Percentiles rank a stretch among this genome's conserved stretches.
Evolutionary conservation across 139 green algal genomes (phyloP).

Genomic region (Chlamydomonas schloesseri): DNA sequence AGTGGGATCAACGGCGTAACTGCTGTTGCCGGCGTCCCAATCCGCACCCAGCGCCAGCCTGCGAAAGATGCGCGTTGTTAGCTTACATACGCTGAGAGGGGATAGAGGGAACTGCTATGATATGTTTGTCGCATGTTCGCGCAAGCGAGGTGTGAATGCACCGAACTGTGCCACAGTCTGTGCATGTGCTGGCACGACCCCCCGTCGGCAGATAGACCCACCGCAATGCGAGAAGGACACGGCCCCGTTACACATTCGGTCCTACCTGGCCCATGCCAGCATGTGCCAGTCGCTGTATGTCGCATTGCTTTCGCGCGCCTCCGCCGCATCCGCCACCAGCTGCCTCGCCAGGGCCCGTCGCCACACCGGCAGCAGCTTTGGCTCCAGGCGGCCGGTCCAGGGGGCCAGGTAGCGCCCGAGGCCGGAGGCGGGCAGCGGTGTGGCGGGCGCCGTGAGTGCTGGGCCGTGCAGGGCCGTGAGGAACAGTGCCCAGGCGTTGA

Average conservation of each 20-base stretch:
- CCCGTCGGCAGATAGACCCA: too few species aligned
- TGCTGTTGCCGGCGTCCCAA: constrained; percentile 17
- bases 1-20: too few species aligned
- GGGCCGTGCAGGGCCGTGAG: constrained; percentile 13
- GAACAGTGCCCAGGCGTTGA: constrained; percentile 58
- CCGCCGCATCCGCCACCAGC: constrained; percentile 32
- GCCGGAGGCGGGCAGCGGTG: background rate
- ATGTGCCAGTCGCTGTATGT: constrained; percentile 46
- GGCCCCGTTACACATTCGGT: too few species aligned
- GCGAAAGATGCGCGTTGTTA: too few species aligned
- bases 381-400: background rate
- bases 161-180: too few species aligned
- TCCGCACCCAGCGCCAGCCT: constrained; percentile 40
- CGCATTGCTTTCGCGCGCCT: background rate
- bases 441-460: background rate
- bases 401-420: background rate
- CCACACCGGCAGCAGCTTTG: constrained; percentile 19
- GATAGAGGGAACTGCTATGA: too few species aligned
- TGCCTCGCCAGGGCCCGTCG: background rate
- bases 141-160: too few species aligned
- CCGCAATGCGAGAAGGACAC: too few species aligned
- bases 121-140: too few species aligned
- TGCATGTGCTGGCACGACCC: too few species aligned
- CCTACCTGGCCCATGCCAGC: constrained; percentile 51
- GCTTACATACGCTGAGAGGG: too few species aligned